Evolutionary conservation across 1,284 basidiomycete species (phyloP), one percentile per base, ranked within the genome.

Genomic region (Malassezia pachydermatis): DNA sequence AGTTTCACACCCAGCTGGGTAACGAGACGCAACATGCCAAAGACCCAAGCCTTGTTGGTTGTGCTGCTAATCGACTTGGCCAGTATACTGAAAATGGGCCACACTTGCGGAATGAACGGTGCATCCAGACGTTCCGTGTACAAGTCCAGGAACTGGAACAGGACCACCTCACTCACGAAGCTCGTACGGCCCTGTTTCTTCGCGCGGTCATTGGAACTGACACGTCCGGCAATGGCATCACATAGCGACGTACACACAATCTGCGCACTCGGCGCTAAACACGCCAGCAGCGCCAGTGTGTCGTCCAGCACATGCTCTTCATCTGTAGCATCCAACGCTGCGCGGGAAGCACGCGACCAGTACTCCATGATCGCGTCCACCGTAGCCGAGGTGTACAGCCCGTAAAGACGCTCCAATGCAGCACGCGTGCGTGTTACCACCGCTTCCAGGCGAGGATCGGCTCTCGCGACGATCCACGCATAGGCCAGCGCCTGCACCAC

Each of bases 161-260:
- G 65, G 8, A 58, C 54, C 9, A 27, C 33, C 19, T 58, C 62
- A 7, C 78, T 37, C 6, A 51, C 27, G 14, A 55, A 22, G 37
- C 35, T 17, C 40, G 32, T 13, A 17, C n/a, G 4, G 19, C 24
- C 16, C 14, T 23, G 2, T 9, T 25, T 51, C 39, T 48, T 32
- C 14, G 49, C 25, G 29, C 54, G 33, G 20, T 57, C 55, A 76
- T 73, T 50, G 78, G 76, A 62, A 76, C 29, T 29, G 20, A 33
- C 80, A 69, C 77, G 78, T 54, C 70, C 75, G 62, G 77, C 77
- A 36, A 72, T 62, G 11, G 62, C 57, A 68, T 95, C 89, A 67
- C 86, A 90, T 16, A 90, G 75, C 78, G 90, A 85, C 54, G 88
- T 83, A 1, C 95, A 87, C 1, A 86, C 82, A 55, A 80, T 85